A percentile compares a stretch with the other conserved stretches of the same genome.
These are phyloP conservation scores for Silybum marianum DNA, from an alignment of 129 eudicot species.

Conservation along the genomic window DNA sequence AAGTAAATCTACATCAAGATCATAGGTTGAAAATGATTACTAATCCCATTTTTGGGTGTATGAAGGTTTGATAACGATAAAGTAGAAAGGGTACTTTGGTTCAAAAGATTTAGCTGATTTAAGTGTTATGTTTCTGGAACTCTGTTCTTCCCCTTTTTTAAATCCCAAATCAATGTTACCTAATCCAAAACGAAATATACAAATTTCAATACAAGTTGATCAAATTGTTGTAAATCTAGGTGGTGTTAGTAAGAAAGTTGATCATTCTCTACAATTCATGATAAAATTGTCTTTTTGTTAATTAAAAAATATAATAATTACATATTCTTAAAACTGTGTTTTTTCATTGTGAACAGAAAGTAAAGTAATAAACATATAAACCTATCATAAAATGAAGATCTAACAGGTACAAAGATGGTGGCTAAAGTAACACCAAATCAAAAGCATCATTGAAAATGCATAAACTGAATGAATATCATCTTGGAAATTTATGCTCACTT, in stretches of 20 bases:
- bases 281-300: too few species aligned
- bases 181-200: background rate
- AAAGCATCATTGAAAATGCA: too few species aligned
- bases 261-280: too few species aligned
- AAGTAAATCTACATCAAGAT: background rate
- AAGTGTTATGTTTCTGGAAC: background rate
- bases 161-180: background rate
- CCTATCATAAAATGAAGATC: too few species aligned
- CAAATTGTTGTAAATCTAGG: background rate
- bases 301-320: too few species aligned
- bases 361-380: too few species aligned
- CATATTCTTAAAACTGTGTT: too few species aligned
- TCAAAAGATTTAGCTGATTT: background rate
- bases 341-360: too few species aligned
- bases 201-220: background rate
- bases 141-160: background rate
- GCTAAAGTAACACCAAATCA: too few species aligned
- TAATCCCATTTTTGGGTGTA: background rate
- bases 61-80: background rate
- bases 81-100: background rate
- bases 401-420: too few species aligned
- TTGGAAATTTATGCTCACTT: too few species aligned
- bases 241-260: background rate
- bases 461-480: too few species aligned
- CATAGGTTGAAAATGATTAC: constrained; percentile 2